phyloP scores from a whole-genome alignment of 169 alveolate genomes.

The Eimeria sp. region DNA sequence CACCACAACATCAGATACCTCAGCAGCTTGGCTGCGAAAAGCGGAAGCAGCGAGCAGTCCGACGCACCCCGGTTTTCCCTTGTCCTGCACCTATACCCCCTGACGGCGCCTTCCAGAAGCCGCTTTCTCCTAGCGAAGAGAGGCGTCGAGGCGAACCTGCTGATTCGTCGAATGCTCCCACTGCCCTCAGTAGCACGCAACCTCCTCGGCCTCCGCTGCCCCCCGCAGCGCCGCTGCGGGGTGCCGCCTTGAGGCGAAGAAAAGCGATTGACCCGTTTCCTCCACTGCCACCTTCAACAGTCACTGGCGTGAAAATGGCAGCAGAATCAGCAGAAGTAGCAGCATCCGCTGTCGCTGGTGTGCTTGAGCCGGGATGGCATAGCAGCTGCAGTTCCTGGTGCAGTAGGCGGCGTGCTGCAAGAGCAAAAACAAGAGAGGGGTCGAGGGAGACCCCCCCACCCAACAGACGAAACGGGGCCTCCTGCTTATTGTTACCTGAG shows the following conservation, averaged over 20 bases:
- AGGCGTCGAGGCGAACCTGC: background rate
- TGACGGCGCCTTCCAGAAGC: conserved; percentile 49
- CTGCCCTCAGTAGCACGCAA: conserved; percentile 60
- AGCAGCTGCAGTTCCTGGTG: conserved; percentile 14
- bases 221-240: conserved; percentile 77
- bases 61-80: conserved; percentile 45
- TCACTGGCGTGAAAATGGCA: conserved; percentile 29
- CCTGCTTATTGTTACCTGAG: background rate
- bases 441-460: conserved; percentile 53
- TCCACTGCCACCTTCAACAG: conserved; percentile 72
- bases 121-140: conserved; percentile 19
- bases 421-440: conserved; percentile 51
- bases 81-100: conserved; percentile 61
- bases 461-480: conserved; percentile 2
- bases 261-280: conserved; percentile 70
- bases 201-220: conserved; percentile 77
- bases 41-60: conserved; percentile 17
- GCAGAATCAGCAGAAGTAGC: background rate
- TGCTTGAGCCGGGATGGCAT: background rate
- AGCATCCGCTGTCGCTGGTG: background rate
- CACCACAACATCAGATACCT: background rate
- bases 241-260: conserved; percentile 69
- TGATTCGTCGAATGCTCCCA: conserved; percentile 30
- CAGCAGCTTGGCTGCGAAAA: background rate
- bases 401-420: conserved; percentile 61